Evolutionary conservation across 306 rosid genomes (phyloP), one percentile per base, ranked within the genome.

Genomic region (Lathyrus tuberosus): DNA sequence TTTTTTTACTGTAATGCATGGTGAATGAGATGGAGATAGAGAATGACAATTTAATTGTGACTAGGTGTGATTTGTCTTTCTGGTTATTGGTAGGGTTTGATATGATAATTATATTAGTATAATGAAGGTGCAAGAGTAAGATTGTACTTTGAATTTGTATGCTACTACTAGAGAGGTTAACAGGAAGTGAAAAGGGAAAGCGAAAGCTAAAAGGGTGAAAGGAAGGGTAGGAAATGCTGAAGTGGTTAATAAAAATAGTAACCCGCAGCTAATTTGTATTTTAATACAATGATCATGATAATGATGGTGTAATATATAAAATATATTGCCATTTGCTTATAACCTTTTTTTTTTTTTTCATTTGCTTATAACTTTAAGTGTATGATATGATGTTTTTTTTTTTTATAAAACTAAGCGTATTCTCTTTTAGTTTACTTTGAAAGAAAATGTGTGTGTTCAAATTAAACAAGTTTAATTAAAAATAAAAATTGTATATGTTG

Each of bases 211-310:
- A 47, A 62, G 28, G 41, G 51, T 26, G 24, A 59, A 31, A 52
- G 65, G 8, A 54, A 44, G 2, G 51, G 79, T 65, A 79, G 80
- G 64, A 61, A 65, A 73, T 30, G 95, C 86, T 84, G 95, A 88
- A 61, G 92, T 73, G 91, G 97, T 86, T 73, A 79, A 69, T 74
- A 83, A 73, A 70, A 24, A 18, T 37, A 65, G 88, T 77, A 78
- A 87, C 97, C 90, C 90, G 86, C 95, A 81, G 92, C 90, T 65
- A 75, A 71, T 64, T 75, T 72, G 79, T 75, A 71, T 33, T 56
- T 71, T 58, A 51, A 60, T 67, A 33, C 30, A 26, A 26, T 26
- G 30, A 26, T 26, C 30, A 60, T 52, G 20, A 41, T 33, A 8
- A 18, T 60, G 41, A 40, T 75, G 24, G 28, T 67, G 13, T 67